Conservation (phyloP, 129 eudicot genomes). For the Pulicaria dysenterica region DNA sequence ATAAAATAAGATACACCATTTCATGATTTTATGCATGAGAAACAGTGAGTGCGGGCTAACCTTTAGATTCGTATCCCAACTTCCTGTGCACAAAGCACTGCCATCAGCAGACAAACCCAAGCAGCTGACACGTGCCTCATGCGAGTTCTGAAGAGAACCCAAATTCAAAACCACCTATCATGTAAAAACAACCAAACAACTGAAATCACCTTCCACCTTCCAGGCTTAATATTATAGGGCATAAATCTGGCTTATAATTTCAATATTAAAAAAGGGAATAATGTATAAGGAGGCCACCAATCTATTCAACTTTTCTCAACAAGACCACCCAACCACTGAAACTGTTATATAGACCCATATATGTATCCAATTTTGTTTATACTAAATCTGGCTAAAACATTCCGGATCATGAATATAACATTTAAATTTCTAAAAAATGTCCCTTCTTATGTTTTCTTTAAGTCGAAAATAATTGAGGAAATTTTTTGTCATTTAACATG, state of each 20-base stretch:
- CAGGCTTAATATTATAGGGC: neutral
- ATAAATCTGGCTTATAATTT: neutral
- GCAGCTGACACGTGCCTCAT: slow-evolving; percentile 81
- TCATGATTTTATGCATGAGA: neutral
- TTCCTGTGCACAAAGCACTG: slow-evolving; percentile 97
- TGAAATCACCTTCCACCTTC: slow-evolving; percentile 2
- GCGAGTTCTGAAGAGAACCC: slow-evolving; percentile 89
- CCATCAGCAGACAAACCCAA: slow-evolving; percentile 97
- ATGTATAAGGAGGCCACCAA: neutral
- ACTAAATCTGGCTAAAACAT: too few relatives aligned
- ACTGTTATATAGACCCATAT: too few relatives aligned
- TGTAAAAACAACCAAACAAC: neutral
- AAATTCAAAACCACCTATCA: slow-evolving; percentile 71
- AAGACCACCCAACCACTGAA: neutral
- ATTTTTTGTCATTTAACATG: too few relatives aligned
- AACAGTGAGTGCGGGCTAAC: slow-evolving; percentile 40
- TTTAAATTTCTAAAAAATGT: too few relatives aligned
- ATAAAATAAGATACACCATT: neutral
- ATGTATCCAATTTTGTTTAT: too few relatives aligned
- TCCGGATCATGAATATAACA: too few relatives aligned
- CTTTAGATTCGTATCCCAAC: slow-evolving; percentile 94
- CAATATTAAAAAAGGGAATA: neutral
- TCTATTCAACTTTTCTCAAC: neutral
- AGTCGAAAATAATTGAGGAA: too few relatives aligned
- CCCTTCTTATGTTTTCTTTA: too few relatives aligned